These are phyloP conservation scores for Chalaropsis thielavioides DNA, from an alignment of 2,329 filamentous ascomycete genomes.

Conservation along the genomic window DNA sequence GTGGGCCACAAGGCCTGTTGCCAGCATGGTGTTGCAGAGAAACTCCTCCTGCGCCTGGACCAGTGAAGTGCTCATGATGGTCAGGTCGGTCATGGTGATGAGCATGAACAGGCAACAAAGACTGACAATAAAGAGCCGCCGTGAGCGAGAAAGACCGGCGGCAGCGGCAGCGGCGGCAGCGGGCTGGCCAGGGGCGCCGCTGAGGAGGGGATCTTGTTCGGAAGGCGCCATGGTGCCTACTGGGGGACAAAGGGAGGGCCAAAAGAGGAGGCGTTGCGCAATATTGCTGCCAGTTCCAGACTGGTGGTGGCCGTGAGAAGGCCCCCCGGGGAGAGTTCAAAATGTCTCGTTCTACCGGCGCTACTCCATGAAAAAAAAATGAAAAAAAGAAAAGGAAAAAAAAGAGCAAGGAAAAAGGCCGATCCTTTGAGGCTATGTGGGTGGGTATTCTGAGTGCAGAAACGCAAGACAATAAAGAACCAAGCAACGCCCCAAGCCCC, in stretches of 20 bases:
- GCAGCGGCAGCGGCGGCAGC: neutral
- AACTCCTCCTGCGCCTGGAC: constrained; percentile 17
- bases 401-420: too few relatives aligned
- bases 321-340: neutral
- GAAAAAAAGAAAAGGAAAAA: neutral
- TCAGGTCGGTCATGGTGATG: constrained; percentile 11
- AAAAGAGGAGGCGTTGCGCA: neutral
- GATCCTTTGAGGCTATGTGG: too few relatives aligned
- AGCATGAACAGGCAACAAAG: constrained; percentile 17
- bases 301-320: neutral
- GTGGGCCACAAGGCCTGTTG: neutral
- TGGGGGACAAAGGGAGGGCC: neutral
- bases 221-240: neutral
- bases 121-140: neutral
- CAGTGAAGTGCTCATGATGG: constrained; percentile 17
- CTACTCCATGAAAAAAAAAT: neutral
- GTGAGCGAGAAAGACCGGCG: neutral
- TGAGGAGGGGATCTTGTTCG: neutral
- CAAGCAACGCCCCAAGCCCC: neutral
- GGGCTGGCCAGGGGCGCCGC: neutral
- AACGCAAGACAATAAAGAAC: neutral
- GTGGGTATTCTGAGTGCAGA: too few relatives aligned
- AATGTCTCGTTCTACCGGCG: neutral
- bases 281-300: neutral
- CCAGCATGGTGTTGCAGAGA: constrained; percentile 7